These are phyloP conservation scores for Melaleuca alternifolia DNA, from an alignment of 345 rosid genomes.

Conservation along the genomic window DNA sequence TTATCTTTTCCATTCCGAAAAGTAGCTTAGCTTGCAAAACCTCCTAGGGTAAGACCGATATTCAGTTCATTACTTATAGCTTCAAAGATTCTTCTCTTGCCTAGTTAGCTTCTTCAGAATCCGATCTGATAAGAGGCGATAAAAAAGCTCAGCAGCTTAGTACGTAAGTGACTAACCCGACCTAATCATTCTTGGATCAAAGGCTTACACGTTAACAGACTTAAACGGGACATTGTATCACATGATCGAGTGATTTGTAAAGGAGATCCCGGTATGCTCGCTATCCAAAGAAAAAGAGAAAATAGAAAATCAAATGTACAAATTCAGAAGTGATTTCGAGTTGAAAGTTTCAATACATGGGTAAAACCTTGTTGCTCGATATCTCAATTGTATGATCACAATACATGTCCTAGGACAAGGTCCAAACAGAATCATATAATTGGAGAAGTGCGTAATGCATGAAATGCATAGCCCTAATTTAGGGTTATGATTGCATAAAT, in stretches of 20 bases:
- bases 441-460: not conserved
- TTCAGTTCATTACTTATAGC: not conserved
- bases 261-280: not conserved
- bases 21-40: not conserved
- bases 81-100: not conserved
- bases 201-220: not conserved
- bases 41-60: not conserved
- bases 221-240: not conserved
- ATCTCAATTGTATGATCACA: not conserved
- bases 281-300: not conserved
- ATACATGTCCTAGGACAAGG: not conserved
- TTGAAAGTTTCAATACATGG: not conserved
- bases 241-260: not conserved
- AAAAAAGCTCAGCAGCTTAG: not conserved
- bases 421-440: not conserved
- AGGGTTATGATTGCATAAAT: not conserved
- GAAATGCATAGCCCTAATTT: not conserved
- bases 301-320: not conserved
- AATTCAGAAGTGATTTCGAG: not conserved
- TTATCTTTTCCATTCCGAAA: not conserved
- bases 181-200: not conserved
- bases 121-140: not conserved
- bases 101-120: not conserved
- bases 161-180: not conserved
- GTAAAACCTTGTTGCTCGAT: not conserved